phyloP scores from a whole-genome alignment of 1,284 basidiomycete genomes.

The Leccinum ponderosum region DNA sequence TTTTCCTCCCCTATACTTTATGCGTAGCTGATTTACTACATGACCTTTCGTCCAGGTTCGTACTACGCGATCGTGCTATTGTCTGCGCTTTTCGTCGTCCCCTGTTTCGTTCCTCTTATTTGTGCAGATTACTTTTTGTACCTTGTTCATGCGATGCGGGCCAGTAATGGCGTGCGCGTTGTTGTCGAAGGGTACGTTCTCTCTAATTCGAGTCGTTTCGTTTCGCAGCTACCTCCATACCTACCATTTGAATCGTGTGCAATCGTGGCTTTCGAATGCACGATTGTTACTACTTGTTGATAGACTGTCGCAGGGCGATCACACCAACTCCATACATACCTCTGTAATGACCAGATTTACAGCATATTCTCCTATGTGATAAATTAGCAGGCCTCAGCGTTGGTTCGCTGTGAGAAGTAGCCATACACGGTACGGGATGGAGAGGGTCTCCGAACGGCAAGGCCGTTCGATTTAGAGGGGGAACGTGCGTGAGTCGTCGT shows the following conservation, averaged over 20 bases:
- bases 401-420: background rate
- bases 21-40: slow-evolving; percentile 20
- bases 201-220: background rate
- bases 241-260: background rate
- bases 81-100: slow-evolving; percentile 8
- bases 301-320: background rate
- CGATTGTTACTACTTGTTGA: background rate
- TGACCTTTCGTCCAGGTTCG: slow-evolving; percentile 6
- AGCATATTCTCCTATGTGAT: background rate
- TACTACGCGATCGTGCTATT: slow-evolving; percentile 15
- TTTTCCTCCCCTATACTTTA: slow-evolving; percentile 13
- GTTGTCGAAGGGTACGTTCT: slow-evolving; percentile 1
- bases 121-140: background rate
- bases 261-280: background rate
- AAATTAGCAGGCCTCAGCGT: background rate
- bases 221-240: background rate
- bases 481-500: background rate
- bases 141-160: background rate
- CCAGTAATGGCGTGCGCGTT: slow-evolving; percentile 3
- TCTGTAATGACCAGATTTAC: background rate
- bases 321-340: background rate
- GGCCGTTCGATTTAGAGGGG: no score
- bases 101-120: slow-evolving; percentile 8
- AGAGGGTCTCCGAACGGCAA: no score
- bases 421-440: background rate